Base-by-base conservation (phyloP, 2,329 filamentous ascomycete species). In the Peltaster fructicola region DNA sequence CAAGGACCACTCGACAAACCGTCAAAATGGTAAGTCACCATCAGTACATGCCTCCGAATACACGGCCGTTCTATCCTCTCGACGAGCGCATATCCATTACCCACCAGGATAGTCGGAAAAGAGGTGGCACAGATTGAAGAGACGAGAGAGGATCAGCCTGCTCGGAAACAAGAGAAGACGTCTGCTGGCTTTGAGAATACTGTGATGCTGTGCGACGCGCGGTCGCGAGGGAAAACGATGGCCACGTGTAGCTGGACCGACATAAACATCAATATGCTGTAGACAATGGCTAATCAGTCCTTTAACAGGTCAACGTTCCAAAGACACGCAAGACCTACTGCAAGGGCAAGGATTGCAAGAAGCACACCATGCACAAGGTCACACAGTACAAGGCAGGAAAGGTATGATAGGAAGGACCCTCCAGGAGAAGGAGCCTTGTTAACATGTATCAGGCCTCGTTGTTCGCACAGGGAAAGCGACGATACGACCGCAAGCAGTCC, bases 401-500 rank as follows among this genome's bases (percentile, higher is more conserved):
- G 73, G 73, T 76, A 59, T 47, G 57, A 17, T 15, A 21, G 9
- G 14, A 9, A 18, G 9, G 14, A 25, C n/a, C n/a, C n/a, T n/a
- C n/a, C n/a, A n/a, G n/a, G n/a, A n/a, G n/a, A n/a, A n/a, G n/a
- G n/a, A n/a, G n/a, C n/a, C n/a, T n/a, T n/a, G n/a, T n/a, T 35
- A 27, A 38, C 34, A 26, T 4, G 7, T 18, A 14, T 15, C 42
- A 76, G 73, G 82, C 82, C 55, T 91, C 82, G 53, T 69, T 85
- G 44, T 90, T 82, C 68, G 82, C 82, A 44, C 85, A 98, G 73
- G 85, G 85, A 73, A 98, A 95, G 79, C 80, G 85, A 64, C 84
- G 85, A 76, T 95, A 95, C 68, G 82, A 91, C 67, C 73, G 82
- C 57, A 95, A 95, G 72, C 85, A 95, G 69, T 81, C 76, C 59